Base-by-base conservation (phyloP, 257 asterid genomes). In the Przewalskia tangutica region DNA sequence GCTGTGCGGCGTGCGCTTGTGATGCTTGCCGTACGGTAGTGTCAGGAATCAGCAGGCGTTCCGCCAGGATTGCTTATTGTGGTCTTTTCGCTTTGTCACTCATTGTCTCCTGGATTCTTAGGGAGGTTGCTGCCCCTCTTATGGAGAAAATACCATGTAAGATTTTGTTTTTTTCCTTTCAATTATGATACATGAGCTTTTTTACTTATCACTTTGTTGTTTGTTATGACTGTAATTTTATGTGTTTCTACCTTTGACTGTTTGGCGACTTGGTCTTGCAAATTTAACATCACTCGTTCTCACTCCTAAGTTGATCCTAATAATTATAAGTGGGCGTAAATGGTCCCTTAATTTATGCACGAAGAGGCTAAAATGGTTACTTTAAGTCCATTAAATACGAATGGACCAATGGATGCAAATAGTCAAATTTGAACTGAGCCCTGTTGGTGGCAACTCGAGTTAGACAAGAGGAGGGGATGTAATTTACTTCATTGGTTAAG, bases 51-150 rank as follows among this genome's bases (percentile, higher is more conserved):
- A 90, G 97, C 84, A 86, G 98, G 75, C 91, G 93, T 51, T 93
- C 98, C 20, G 98, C 98, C 53, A 95, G 98, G 81, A 92, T 93
- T 32, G 98, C 97, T 0, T 93, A 93, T 82, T 93, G 98, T 55
- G 98, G 98, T 34, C 97, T 93, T 67, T 93, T 93, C 10, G 97
- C 89, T 18, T 90, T 93, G 70, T 92, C 98, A 1, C 89, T 93
- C 81, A 75, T 93, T 17, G 98, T 93, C 50, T 90, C 98, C 4
- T 93, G 98, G 98, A 91, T 93, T 84, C 93, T 93, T 73, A 86
- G 98, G n/a, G 95, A 93, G 81, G 95, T 93, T 76, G 98, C 98
- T 76, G 94, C 98, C 0, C 98, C 98, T 59, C 89, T 93, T 70
- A 85, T 93, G 95, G 98, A 93, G 88, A 91, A 91, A 83, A 91